Evolutionary conservation across 352 stramenopile species (phyloP).

Genomic region (Phytopythium chamaehyphon): DNA sequence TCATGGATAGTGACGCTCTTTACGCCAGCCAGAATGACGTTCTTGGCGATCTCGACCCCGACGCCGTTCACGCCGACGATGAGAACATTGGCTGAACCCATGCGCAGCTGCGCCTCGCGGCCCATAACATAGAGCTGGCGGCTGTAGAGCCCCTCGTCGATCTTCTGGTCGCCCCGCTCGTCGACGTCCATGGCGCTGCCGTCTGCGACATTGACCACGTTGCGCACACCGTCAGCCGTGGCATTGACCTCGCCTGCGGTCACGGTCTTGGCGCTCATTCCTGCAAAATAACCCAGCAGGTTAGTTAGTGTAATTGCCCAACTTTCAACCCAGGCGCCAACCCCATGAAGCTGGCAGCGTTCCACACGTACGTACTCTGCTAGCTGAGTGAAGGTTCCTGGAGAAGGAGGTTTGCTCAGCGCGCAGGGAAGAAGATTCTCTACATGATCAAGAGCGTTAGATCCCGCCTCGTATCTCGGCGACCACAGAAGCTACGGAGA

Average conservation of each 20-base stretch:
- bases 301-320: too few species aligned
- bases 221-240: conserved; percentile 69
- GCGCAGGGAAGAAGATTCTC: too few species aligned
- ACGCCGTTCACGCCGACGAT: conserved; percentile 94
- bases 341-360: too few species aligned
- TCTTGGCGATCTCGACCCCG: conserved; percentile 98
- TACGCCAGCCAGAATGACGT: conserved; percentile 96
- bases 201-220: conserved; percentile 68
- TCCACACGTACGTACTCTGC: too few species aligned
- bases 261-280: conserved; percentile 63
- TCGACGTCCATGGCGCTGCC: conserved; percentile 59
- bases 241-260: conserved; percentile 67
- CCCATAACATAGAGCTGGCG: conserved; percentile 99
- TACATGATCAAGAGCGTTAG: too few species aligned
- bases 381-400: too few species aligned
- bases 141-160: conserved; percentile 88
- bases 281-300: not conserved
- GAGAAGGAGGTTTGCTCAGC: too few species aligned
- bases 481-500: too few species aligned
- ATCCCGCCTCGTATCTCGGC: too few species aligned
- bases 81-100: conserved; percentile 94
- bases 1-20: conserved; percentile 96
- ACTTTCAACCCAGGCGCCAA: too few species aligned
- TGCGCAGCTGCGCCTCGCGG: conserved; percentile 96
- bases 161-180: conserved; percentile 33